A percentile compares a stretch with the other conserved stretches of the same genome.
phyloP scores from a whole-genome alignment of 1,284 basidiomycete species.

The Apiotrichum brassicae region DNA sequence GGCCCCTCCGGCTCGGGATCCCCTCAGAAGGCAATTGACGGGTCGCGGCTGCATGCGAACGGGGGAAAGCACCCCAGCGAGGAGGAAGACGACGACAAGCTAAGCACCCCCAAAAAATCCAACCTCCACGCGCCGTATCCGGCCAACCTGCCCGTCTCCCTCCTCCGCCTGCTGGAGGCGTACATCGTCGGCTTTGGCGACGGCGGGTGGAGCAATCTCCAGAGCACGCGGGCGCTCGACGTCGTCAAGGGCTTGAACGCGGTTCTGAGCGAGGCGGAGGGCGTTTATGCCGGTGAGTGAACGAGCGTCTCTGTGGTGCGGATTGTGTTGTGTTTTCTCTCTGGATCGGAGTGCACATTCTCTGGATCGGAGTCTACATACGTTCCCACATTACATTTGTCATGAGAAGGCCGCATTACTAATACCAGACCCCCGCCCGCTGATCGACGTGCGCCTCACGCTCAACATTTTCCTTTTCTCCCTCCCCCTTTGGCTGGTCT shows the following conservation, averaged over 20 bases:
- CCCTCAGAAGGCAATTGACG: slow-evolving; percentile 1
- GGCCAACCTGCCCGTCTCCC: slow-evolving; percentile 38
- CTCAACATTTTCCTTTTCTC: slow-evolving; percentile 10
- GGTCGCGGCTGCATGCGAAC: neutral
- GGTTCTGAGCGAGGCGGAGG: slow-evolving; percentile 38
- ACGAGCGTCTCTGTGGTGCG: no score
- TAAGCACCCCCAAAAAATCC: slow-evolving; percentile 21
- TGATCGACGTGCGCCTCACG: slow-evolving; percentile 8
- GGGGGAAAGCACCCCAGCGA: neutral
- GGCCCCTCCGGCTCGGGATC: slow-evolving; percentile 27
- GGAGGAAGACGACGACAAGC: neutral
- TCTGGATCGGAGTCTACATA: no score
- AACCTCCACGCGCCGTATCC: slow-evolving; percentile 39
- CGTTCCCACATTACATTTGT: no score
- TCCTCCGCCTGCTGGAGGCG: slow-evolving; percentile 42
- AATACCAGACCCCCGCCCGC: slow-evolving; percentile 9
- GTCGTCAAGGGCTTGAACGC: slow-evolving; percentile 32
- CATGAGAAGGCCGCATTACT: no score
- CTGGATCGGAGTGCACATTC: no score
- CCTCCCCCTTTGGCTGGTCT: slow-evolving; percentile 4
- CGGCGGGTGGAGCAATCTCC: slow-evolving; percentile 35
- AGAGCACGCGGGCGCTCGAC: slow-evolving; percentile 35
- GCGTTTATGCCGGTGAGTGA: slow-evolving; percentile 37
- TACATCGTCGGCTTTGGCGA: slow-evolving; percentile 36
- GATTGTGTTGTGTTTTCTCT: no score